Percentiles rank a stretch among this genome's conserved stretches.
Evolutionary conservation across 768 basidiomycete genomes (phyloP).

Genomic region (Mycena filopes): DNA sequence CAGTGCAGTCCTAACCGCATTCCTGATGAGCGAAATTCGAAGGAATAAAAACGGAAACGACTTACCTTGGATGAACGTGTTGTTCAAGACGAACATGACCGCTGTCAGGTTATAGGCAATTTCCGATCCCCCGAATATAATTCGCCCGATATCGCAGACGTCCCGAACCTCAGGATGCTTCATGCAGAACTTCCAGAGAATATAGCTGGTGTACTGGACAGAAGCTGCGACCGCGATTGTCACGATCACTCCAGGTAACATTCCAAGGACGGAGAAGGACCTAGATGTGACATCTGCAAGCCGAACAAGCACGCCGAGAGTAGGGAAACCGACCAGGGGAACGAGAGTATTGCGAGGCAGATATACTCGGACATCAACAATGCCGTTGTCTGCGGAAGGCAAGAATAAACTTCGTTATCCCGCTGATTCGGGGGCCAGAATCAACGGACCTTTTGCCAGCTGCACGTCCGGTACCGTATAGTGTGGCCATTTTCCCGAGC

Average conservation of each 20-base stretch:
- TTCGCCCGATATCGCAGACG: slow-evolving; percentile 61
- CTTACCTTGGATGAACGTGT: slow-evolving; percentile 62
- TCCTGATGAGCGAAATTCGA: neutral
- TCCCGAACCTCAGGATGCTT: slow-evolving; percentile 60
- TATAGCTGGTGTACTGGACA: slow-evolving; percentile 52
- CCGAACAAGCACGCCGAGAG: neutral
- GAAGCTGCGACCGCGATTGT: slow-evolving; percentile 51
- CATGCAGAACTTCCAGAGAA: slow-evolving; percentile 61
- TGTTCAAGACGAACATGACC: slow-evolving; percentile 64
- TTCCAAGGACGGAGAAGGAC: slow-evolving; percentile 50
- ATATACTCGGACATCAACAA: slow-evolving; percentile 49
- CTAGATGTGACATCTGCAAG: neutral
- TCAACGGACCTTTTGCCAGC: slow-evolving; percentile 49
- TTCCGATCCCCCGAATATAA: slow-evolving; percentile 58
- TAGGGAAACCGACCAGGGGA: slow-evolving; percentile 37
- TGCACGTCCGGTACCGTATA: slow-evolving; percentile 46
- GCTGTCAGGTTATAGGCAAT: slow-evolving; percentile 61
- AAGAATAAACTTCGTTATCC: too few relatives aligned
- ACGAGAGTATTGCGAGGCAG: slow-evolving; percentile 43
- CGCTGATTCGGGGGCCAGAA: too few relatives aligned
- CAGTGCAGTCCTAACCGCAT: slow-evolving; percentile 44
- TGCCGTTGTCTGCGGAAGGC: slow-evolving; percentile 42
- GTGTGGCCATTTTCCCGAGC: slow-evolving; percentile 38
- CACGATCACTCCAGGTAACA: slow-evolving; percentile 55
- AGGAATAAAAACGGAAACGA: neutral